Evolutionary conservation across 208 protist genomes (phyloP), one percentile per base, ranked within the genome.

Genomic region (Vickermania ingenoplastis): DNA sequence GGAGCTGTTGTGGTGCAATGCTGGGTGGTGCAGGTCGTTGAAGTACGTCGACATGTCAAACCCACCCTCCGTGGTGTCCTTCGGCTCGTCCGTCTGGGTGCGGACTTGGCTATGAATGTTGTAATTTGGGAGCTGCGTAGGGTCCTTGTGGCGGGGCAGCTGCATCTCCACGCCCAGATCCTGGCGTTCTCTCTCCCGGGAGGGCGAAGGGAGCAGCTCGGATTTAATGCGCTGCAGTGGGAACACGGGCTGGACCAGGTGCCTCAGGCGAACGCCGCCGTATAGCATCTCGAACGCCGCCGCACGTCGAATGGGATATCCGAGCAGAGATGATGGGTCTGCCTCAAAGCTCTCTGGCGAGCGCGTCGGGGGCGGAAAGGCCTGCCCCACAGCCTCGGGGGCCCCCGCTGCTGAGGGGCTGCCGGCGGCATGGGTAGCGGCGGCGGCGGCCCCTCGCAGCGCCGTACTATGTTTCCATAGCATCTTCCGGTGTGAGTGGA

Each of bases 201-300:
- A 83, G 0, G 81, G 78, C 4, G 69, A 60, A 0, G 81, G 79
- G 28, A 94, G 73, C n/a, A 76, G 41, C 60, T 94, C 86, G 59
- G 77, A 84, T 2, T 29, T 45, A 17, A 76, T 79, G 26, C 53
- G 61, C 31, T 81, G 67, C 1, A 94, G 64, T 4, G 65, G 52
- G 52, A 86, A 84, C 3, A 83, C 70, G 7, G 26, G 50, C 22
- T 70, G 69, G 1, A 76, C 71, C 5, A 94, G 75, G 63, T 83
- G 61, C 26, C 71, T 67, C 11, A 89, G 61, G n/a, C 86, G 76
- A 4, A 81, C 73, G 14, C 86, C 86, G 25, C 86, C 86, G 71
- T 91, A 89, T 0, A 94, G 62, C 79, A 94, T 81, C 45, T 91
- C 81, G 29, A 53, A 72, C 7, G 80, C 81, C 0, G 86, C 75